These are phyloP conservation scores for Porosira glacialis DNA, from an alignment of 352 stramenopile species.

Conservation along the genomic window DNA sequence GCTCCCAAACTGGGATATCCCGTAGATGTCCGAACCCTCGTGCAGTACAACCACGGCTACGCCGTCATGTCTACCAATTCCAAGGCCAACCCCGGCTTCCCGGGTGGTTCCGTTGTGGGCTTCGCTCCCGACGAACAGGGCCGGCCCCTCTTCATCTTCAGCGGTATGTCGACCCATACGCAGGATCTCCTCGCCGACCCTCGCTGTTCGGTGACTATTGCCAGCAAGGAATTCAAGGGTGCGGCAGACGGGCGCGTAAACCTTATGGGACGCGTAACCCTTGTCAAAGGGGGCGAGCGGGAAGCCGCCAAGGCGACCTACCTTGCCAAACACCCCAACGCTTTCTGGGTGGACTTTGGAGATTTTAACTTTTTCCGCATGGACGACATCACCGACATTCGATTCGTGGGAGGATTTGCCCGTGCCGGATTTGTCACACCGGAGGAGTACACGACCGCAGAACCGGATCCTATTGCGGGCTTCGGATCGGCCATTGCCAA, in stretches of 20 bases:
- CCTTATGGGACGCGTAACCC: conserved; percentile 71
- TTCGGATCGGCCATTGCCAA: conserved; percentile 68
- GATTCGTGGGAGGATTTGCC: conserved; percentile 82
- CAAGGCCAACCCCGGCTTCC: conserved; percentile 75
- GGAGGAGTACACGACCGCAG: conserved; percentile 67
- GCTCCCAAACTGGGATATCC: conserved; percentile 75
- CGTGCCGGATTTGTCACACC: conserved; percentile 70
- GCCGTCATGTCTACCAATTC: conserved; percentile 79
- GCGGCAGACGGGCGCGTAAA: conserved; percentile 80
- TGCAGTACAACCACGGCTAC: conserved; percentile 81
- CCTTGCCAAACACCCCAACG: conserved; percentile 72
- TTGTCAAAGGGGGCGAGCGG: conserved; percentile 58
- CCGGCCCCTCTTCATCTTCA: conserved; percentile 79
- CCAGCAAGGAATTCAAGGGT: conserved; percentile 81
- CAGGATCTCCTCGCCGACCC: conserved; percentile 77
- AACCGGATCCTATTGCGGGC: conserved; percentile 67
- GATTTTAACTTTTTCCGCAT: conserved; percentile 82
- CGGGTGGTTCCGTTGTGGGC: conserved; percentile 76
- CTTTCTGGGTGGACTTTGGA: conserved; percentile 81
- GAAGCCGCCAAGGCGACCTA: conserved; percentile 69
- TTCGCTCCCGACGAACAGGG: conserved; percentile 79
- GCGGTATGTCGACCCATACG: conserved; percentile 73
- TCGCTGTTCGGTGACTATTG: conserved; percentile 71
- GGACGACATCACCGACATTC: conserved; percentile 71
- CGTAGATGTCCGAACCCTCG: conserved; percentile 75